Evolutionary conservation across 1,139 yeast species (phyloP).

Genomic region (Lodderomyces beijingensis): DNA sequence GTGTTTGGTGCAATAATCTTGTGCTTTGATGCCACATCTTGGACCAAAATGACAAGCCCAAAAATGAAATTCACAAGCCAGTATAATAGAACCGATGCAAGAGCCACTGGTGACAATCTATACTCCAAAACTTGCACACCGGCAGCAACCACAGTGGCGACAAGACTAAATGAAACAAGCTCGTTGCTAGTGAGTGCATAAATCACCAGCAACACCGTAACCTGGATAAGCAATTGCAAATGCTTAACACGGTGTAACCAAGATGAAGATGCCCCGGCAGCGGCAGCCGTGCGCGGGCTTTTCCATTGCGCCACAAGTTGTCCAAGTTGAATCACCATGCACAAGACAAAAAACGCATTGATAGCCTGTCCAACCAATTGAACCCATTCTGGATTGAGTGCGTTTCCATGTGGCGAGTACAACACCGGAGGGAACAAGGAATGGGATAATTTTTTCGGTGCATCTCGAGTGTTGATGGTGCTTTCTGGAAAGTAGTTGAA

Average conservation of each 20-base stretch:
- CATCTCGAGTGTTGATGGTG: too few species aligned
- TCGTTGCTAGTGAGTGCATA: slow-evolving; percentile 1
- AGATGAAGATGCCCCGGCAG: slow-evolving; percentile 5
- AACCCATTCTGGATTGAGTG: slow-evolving; percentile 31
- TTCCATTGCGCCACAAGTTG: slow-evolving; percentile 1
- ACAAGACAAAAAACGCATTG: slow-evolving; percentile 12
- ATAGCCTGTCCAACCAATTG: slow-evolving; percentile 16
- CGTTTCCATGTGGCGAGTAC: slow-evolving; percentile 16
- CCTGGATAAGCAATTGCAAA: slow-evolving; percentile 7
- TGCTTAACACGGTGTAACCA: slow-evolving; percentile 8
- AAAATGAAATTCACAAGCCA: slow-evolving; percentile 24
- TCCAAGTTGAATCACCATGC: slow-evolving; percentile 19
- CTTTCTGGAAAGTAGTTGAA: too few species aligned
- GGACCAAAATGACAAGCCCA: slow-evolving; percentile 19
- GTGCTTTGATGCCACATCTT: slow-evolving; percentile 26
- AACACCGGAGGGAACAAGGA: slow-evolving; percentile 13
- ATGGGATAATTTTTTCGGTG: not conserved
- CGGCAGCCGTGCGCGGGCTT: not conserved
- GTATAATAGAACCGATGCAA: slow-evolving; percentile 24
- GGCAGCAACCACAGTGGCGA: slow-evolving; percentile 14
- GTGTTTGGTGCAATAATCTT: slow-evolving; percentile 21
- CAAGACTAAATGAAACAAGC: slow-evolving; percentile 1
- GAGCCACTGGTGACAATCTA: slow-evolving; percentile 22
- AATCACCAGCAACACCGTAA: slow-evolving; percentile 4
- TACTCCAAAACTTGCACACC: slow-evolving; percentile 33